Base-by-base conservation (phyloP, 306 rosid genomes). In the Acacia confusa region DNA sequence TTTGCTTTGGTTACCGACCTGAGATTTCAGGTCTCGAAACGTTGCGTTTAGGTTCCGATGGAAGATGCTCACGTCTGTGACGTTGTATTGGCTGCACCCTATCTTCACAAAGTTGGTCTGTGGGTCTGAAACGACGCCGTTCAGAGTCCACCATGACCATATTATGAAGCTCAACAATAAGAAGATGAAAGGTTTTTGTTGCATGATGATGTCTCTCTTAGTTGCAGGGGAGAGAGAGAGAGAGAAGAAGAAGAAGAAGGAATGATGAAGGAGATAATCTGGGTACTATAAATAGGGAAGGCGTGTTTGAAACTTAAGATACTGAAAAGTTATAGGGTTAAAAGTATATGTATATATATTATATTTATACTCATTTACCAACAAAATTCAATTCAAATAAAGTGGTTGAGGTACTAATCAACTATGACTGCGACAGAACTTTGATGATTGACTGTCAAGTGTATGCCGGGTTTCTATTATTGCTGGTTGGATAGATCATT, bases 1-100 rank as follows among this genome's bases (percentile, higher is more conserved):
- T 36, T 70, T 82, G 80, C 73, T 75, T 27, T 68, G 38, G 52
- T 87, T 84, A n/a, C 69, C 45, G 24, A 92, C 70, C n/a, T 87
- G 68, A 0, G 20, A 55, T 61, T 70, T 76, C 53, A 89, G 75
- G 7, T 67, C 85, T 3, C 78, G 58, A 72, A 89, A 82, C 60
- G 91, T 82, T 38, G 45, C 86, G 75, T 89, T 88, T 50, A 88
- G 79, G 22, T 81, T 85, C 12, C 76, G 63, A 28, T 30, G 44
- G 89, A 89, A 92, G 61, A 27, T 58, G 17, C 16, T 2, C 10
- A 30, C 8, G 34, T 80, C 81, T 41, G 89, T 65, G 9, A 82
- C 89, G 70, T 90, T 92, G 83, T 30, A 82, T 0, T 81, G 66
- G 87, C 97, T 92, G 85, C 94, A 92, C 11, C 90, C 92, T 1